Base-by-base conservation (phyloP, 305 asterid species). In the Solanum chacoense region DNA sequence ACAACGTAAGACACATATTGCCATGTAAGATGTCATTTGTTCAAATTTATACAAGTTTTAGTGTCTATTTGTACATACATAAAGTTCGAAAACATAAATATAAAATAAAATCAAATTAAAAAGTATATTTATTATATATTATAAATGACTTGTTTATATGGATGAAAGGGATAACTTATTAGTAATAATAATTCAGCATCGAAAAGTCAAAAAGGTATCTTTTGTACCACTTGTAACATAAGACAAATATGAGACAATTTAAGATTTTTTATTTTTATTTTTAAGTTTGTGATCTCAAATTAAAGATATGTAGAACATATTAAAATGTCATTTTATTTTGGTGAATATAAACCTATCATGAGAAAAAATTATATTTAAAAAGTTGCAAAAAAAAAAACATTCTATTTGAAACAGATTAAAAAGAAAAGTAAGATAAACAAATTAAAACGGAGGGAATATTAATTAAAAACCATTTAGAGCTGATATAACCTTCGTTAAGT, bases 31-130 rank as follows among this genome's bases (percentile, higher is more conserved):
- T 0, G 24, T 7, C 0, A 55, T 18, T 55, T 55, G 1, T 55
- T 7, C 4, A 7, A 55, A 0, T 55, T 55, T 2, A 55, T 55
- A 55, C 0, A 55, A 18, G 0, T 7, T 55, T 18, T 2, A 55
- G 0, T 55, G 1, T 55, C 11, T 3, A 18, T 0, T 7, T 18
- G 3, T 55, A 55, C 9, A 18, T 0, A 55, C 2, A 0, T 55
- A 55, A 55, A 55, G 1, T 55, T 7, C 0, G 4, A 55, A 0
- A 18, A 0, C 2, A 55, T 18, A 55, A 18, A 7, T 55, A 55
- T 20, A 55, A 55, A 55, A 18, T 55, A 55, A 55, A 18, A 3
- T 0, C 2, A 55, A 3, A 55, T 18, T 55, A 18, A 18, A 55
- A 55, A 0, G 0, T 18, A 55, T 55, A 55, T 18, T 55, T 55